phyloP scores from a whole-genome alignment of 2,329 filamentous ascomycete species.

The Apiospora hydei region DNA sequence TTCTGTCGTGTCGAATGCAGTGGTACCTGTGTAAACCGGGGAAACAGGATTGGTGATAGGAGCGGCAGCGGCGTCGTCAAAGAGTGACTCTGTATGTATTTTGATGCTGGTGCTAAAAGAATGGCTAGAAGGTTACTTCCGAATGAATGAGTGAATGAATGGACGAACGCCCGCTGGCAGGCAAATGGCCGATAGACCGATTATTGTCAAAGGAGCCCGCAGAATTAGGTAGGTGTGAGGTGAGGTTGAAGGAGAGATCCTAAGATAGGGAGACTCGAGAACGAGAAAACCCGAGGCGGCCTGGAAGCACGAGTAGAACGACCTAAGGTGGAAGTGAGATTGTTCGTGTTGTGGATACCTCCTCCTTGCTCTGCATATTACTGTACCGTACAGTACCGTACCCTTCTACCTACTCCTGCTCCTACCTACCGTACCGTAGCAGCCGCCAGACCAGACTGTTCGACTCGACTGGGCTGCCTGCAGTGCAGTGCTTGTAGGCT shows the following conservation, averaged over 20 bases:
- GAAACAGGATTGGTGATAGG: neutral
- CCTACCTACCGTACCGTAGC: neutral
- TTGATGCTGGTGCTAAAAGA: conserved; percentile 41
- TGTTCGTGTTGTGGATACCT: conserved; percentile 9
- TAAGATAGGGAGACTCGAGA: conserved; percentile 34
- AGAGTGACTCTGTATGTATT: conserved; percentile 34
- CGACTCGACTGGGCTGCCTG: neutral
- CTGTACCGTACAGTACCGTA: conserved; percentile 5
- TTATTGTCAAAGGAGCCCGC: conserved; percentile 47
- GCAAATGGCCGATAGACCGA: conserved; percentile 47
- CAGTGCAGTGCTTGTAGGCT: neutral
- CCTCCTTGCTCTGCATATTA: neutral
- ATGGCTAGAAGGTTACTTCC: conserved; percentile 48
- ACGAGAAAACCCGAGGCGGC: neutral
- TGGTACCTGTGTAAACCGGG: neutral
- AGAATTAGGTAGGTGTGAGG: conserved; percentile 28
- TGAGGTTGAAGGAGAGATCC: conserved; percentile 39
- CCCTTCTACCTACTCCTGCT: no score
- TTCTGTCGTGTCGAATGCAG: conserved; percentile 9
- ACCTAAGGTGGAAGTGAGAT: neutral
- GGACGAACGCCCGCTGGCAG: conserved; percentile 61
- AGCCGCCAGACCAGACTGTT: neutral
- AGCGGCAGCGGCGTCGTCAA: conserved; percentile 28
- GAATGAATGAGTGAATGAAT: conserved; percentile 59
- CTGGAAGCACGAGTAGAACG: conserved; percentile 5